Percentiles rank a stretch among this genome's conserved stretches.
phyloP scores from a whole-genome alignment of 768 basidiomycete genomes.

The Austroboletus festivus region DNA sequence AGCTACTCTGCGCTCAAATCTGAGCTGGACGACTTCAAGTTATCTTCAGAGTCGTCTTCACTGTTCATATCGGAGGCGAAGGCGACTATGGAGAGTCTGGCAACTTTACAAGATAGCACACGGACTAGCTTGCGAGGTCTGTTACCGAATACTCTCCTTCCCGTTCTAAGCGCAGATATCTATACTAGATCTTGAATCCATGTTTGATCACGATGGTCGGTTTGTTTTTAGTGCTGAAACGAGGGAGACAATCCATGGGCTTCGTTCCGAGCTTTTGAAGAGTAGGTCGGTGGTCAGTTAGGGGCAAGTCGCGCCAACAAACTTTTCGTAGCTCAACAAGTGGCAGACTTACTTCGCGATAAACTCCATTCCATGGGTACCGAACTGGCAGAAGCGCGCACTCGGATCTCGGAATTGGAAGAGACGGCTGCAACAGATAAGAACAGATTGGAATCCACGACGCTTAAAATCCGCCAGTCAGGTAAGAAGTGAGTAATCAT shows the following conservation, averaged over 20 bases:
- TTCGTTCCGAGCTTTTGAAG: conserved; percentile 35
- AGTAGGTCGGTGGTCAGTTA: conserved; percentile 22
- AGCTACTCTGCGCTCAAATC: conserved; percentile 33
- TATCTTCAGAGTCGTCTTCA: conserved; percentile 21
- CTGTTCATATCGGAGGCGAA: conserved; percentile 23
- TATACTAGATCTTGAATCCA: conserved; percentile 27
- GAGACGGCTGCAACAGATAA: conserved; percentile 17
- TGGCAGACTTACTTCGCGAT: conserved; percentile 46
- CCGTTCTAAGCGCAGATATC: background rate
- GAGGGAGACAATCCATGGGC: conserved; percentile 30
- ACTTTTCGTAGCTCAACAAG: conserved; percentile 41
- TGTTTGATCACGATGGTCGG: conserved; percentile 26
- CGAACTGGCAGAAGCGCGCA: conserved; percentile 42
- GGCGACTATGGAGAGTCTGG: conserved; percentile 24
- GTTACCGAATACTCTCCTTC: background rate
- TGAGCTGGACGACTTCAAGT: conserved; percentile 27
- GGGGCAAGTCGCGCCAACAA: background rate
- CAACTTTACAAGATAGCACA: conserved; percentile 20
- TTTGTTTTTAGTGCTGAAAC: conserved; percentile 26
- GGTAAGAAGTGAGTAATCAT: conserved; percentile 15
- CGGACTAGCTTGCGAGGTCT: conserved; percentile 26
- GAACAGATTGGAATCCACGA: conserved; percentile 18
- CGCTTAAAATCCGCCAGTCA: conserved; percentile 24
- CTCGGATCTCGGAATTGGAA: conserved; percentile 39
- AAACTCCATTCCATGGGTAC: conserved; percentile 41